A percentile compares a stretch with the other conserved stretches of the same genome.
These are phyloP conservation scores for Tuber calosporum DNA, from an alignment of 495 filamentous ascomycete species.

Conservation along the genomic window DNA sequence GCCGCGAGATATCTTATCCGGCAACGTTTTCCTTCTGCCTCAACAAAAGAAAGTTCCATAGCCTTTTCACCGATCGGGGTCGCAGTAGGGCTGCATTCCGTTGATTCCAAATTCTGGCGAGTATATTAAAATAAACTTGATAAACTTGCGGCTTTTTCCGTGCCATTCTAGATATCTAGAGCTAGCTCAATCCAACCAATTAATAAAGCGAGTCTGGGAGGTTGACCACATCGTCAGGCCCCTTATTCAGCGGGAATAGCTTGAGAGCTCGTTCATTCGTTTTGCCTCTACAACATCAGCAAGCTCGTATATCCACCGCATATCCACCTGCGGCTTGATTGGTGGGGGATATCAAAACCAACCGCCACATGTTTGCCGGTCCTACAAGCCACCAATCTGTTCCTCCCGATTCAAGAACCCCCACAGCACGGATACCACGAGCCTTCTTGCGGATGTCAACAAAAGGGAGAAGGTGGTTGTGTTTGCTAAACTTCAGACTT, in stretches of 20 bases:
- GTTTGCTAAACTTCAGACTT: background rate
- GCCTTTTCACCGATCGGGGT: background rate
- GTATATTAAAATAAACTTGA: background rate
- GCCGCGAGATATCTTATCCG: background rate
- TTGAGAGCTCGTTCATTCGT: background rate
- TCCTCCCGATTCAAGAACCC: background rate
- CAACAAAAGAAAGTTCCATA: background rate
- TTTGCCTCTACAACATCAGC: background rate
- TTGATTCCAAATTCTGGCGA: background rate
- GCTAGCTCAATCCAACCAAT: background rate
- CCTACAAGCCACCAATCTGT: background rate
- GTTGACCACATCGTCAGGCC: background rate
- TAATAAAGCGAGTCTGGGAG: background rate
- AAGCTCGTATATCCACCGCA: background rate
- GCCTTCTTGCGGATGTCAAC: background rate
- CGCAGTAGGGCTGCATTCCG: background rate
- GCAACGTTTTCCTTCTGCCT: background rate
- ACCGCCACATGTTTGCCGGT: background rate
- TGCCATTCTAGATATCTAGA: background rate
- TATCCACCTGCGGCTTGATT: background rate
- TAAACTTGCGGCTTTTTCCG: background rate
- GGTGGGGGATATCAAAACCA: background rate
- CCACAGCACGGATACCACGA: background rate
- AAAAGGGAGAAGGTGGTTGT: background rate
- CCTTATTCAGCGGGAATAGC: background rate